Evolutionary conservation across 1,284 basidiomycete species (phyloP), one percentile per base, ranked within the genome.

Genomic region (Entoloma clypeatum): DNA sequence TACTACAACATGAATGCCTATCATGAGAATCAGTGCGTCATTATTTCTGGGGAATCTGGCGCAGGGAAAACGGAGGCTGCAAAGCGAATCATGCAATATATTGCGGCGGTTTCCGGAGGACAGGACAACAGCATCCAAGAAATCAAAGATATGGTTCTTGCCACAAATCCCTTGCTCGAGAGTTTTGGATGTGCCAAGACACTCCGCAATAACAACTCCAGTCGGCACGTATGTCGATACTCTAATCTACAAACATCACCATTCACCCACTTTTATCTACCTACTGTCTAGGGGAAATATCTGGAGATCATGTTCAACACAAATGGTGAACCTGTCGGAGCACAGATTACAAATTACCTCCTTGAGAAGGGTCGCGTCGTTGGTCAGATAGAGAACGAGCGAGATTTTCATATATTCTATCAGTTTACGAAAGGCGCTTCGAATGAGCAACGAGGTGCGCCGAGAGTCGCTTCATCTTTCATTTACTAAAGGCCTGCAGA

Each of bases 1-100:
- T 99, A 98, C 72, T 99, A 99, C 72, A 93, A 96, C 64, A 99
- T 99, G 96, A 94, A 92, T 51, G 92, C 93, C 21, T 98, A 99
- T 69, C 87, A 95, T 63, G 95, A 99, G 68, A 99, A 99, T 62
- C 96, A 99, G 71, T 99, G 96, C 64, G 95, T 99, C 43, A 99
- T 99, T 67, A 99, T 99, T 59, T 95, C 95, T 36, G 96, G 96
- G 47, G 96, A 99, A 71, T 96, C 92, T 8, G 94, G 94, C 43
- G 93, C 93, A 7, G 94, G 93, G 37, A 96, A 97, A 75, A 97
- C 93, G 5, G 94, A 97, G 64, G 93, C 93, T 7, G 94, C 94
- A 17, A 97, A 97, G 63, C 81, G 93, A 43, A 99, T 99, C 67
- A 99, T 99, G 96, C 94, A 99, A 66, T 99, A 99, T 62, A 97